A percentile compares a stretch with the other conserved stretches of the same genome.
Conservation (phyloP, 495 filamentous ascomycete genomes). For the Tetracladium setigerum region DNA sequence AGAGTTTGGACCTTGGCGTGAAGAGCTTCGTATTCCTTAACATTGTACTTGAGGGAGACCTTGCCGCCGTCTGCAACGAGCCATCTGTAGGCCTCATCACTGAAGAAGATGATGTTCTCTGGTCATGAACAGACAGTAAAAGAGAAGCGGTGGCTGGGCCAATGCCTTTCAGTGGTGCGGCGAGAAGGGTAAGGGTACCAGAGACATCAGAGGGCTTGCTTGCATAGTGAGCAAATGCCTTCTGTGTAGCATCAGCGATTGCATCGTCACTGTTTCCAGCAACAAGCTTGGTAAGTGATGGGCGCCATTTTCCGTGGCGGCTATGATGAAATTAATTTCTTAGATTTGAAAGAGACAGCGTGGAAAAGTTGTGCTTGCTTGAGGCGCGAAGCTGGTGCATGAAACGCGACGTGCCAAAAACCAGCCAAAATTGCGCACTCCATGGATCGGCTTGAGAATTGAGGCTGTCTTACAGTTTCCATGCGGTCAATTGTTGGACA, state of each 20-base stretch:
- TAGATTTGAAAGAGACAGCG: slow-evolving; percentile 2
- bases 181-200: slow-evolving; percentile 40
- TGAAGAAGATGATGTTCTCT: slow-evolving; percentile 59
- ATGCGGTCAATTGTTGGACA: slow-evolving; percentile 54
- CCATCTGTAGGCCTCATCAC: slow-evolving; percentile 69
- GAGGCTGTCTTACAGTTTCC: slow-evolving; percentile 59
- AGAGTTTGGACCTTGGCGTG: slow-evolving; percentile 37
- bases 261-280: slow-evolving; percentile 44
- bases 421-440: background rate
- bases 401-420: slow-evolving; percentile 1
- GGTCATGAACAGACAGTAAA: slow-evolving; percentile 54
- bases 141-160: slow-evolving; percentile 70
- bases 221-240: slow-evolving; percentile 40
- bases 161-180: slow-evolving; percentile 46
- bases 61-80: slow-evolving; percentile 39
- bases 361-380: background rate
- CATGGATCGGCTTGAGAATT: background rate
- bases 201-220: slow-evolving; percentile 29
- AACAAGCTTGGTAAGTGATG: slow-evolving; percentile 56
- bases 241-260: slow-evolving; percentile 35
- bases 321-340: slow-evolving; percentile 19
- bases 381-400: background rate
- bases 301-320: slow-evolving; percentile 60
- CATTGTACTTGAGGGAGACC: slow-evolving; percentile 48
- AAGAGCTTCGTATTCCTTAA: slow-evolving; percentile 53